Percentiles rank a stretch among this genome's conserved stretches.
These are phyloP conservation scores for Clonostachys solani DNA, from an alignment of 2,329 filamentous ascomycete species.

Conservation along the genomic window DNA sequence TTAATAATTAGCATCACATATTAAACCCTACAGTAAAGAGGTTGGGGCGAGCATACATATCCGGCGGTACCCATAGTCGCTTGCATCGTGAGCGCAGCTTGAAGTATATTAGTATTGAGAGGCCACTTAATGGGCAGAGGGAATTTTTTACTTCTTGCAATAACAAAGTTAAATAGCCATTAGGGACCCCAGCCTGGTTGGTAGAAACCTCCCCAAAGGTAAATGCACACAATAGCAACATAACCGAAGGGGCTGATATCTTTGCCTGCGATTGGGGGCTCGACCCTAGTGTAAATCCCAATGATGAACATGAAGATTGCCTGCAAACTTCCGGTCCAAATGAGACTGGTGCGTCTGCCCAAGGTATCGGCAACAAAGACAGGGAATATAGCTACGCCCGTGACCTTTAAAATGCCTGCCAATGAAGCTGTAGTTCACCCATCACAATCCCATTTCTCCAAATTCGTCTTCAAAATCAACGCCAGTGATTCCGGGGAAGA, in stretches of 20 bases:
- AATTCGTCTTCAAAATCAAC: slow-evolving; percentile 42
- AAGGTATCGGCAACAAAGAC: slow-evolving; percentile 36
- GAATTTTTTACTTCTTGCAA: slow-evolving; percentile 47
- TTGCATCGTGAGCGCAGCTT: slow-evolving; percentile 46
- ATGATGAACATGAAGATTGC: slow-evolving; percentile 6
- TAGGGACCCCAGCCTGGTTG: slow-evolving; percentile 69
- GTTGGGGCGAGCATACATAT: slow-evolving; percentile 28
- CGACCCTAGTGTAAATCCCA: slow-evolving; percentile 8
- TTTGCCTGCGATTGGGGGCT: slow-evolving; percentile 47
- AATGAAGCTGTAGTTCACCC: slow-evolving; percentile 54
- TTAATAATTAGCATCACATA: too few relatives aligned
- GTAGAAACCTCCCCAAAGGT: slow-evolving; percentile 68
- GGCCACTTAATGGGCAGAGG: slow-evolving; percentile 17
- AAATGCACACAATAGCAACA: slow-evolving; percentile 48
- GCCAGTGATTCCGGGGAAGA: slow-evolving; percentile 45
- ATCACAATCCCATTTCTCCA: slow-evolving; percentile 55
- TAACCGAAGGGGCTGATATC: slow-evolving; percentile 47
- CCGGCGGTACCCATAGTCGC: slow-evolving; percentile 55
- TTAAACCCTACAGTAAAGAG: too few relatives aligned
- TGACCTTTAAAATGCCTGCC: slow-evolving; percentile 62
- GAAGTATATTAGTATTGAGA: slow-evolving; percentile 16
- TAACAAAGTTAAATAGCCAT: slow-evolving; percentile 72
- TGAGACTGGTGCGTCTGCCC: slow-evolving; percentile 5
- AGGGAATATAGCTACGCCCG: slow-evolving; percentile 57
- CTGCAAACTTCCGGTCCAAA: slow-evolving; percentile 50